A percentile compares a stretch with the other conserved stretches of the same genome.
phyloP scores from a whole-genome alignment of 2,329 filamentous ascomycete genomes.

The Penicillium sp. region DNA sequence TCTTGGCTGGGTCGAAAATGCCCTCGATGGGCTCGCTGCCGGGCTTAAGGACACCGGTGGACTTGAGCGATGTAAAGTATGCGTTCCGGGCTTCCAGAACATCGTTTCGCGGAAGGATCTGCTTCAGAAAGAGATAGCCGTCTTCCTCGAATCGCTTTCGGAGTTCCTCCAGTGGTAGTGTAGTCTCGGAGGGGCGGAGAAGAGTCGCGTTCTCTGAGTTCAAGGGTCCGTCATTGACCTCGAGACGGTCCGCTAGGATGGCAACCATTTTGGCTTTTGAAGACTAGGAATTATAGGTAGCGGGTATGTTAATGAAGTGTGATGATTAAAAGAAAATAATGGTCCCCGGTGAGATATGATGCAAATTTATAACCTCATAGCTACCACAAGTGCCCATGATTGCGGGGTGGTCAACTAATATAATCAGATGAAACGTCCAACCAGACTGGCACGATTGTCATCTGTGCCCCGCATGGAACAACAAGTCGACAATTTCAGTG shows the following conservation, averaged over 20 bases:
- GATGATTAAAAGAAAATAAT: neutral
- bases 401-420: conserved; percentile 8
- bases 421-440: conserved; percentile 3
- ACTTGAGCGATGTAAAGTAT: conserved; percentile 56
- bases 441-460: conserved; percentile 5
- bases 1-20: conserved; percentile 51
- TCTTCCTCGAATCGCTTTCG: conserved; percentile 49
- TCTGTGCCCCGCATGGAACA: conserved; percentile 8
- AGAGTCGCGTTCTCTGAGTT: conserved; percentile 45
- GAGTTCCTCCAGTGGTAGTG: conserved; percentile 50
- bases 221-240: conserved; percentile 50
- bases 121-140: conserved; percentile 59
- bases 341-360: neutral
- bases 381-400: neutral
- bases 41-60: conserved; percentile 58
- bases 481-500: neutral
- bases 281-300: neutral
- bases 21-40: conserved; percentile 54
- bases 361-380: neutral
- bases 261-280: conserved; percentile 17
- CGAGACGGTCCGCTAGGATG: conserved; percentile 28
- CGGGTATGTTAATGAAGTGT: neutral
- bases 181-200: conserved; percentile 46
- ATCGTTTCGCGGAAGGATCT: conserved; percentile 53
- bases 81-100: conserved; percentile 53